Evolutionary conservation across 2,329 filamentous ascomycete genomes (phyloP), one percentile per base, ranked within the genome.

Genomic region (Septoria petroselini): DNA sequence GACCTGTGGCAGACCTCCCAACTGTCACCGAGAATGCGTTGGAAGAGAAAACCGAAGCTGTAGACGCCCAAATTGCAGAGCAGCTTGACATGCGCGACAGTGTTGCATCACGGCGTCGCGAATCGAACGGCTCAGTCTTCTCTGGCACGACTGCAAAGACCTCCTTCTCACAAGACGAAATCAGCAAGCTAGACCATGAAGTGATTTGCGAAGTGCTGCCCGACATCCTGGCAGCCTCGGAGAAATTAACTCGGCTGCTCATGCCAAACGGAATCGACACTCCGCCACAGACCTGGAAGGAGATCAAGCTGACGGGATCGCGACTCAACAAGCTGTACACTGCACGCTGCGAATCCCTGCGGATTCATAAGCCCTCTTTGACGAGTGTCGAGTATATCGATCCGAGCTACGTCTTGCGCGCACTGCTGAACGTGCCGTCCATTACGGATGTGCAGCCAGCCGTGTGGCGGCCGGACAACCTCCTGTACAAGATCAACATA

Each of bases 81-180:
- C 54, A 62, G 19, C 41, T 43, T 7, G 44, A 57, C 19, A 58
- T 58, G 12, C 41, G 48, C 15, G 62, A 61, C 46, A 53, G 58
- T 12, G 31, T 41, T 45, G 46, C 21, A 23, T 39, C 31, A 38
- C 52, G 35, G 9, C 52, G 58, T 14, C 49, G 50, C 14, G 40
- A 19, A 12, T 56, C 57, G 1, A 45, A 31, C 19, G 57, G 59
- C 12, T 75, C 73, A 4, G 68, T 65, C 33, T 70, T 74, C 59
- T 76, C 74, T 3, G 72, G 72, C 11, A 75, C 71, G 2, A 76
- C 74, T 2, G 71, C 70, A 3, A 72, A 72, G 35, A 73, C 73
- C 0, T 72, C 73, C 2, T 71, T 73, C 48, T 74, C 73, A 4
- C 67, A 68, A 50, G 68, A 70, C 29, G 72, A 75, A 45, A 64